These are phyloP conservation scores for Ascochyta clinopodiicola DNA, from an alignment of 2,329 filamentous ascomycete genomes.

Conservation along the genomic window DNA sequence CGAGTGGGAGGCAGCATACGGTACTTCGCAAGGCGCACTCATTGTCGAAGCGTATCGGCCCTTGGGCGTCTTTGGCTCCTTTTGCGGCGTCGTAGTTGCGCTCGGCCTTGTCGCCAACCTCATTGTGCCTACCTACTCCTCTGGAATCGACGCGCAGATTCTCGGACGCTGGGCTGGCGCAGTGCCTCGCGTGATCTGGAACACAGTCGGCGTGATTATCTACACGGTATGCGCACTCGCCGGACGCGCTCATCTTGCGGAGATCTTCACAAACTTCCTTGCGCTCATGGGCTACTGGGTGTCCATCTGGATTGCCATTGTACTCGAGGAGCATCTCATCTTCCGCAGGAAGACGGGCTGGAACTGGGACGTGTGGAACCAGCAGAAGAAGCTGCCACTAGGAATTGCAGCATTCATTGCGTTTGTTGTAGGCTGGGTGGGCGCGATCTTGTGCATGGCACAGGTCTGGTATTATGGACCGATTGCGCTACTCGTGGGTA, in stretches of 20 bases:
- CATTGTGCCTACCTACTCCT: constrained; percentile 67
- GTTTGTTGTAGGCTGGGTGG: constrained; percentile 70
- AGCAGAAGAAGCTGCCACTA: constrained; percentile 64
- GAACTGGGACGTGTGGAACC: constrained; percentile 68
- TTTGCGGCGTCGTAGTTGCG: constrained; percentile 70
- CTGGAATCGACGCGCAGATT: constrained; percentile 72
- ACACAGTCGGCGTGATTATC: constrained; percentile 66
- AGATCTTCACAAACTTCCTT: constrained; percentile 73
- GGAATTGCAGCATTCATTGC: constrained; percentile 67
- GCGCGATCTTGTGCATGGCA: constrained; percentile 71
- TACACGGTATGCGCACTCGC: constrained; percentile 70
- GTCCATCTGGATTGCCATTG: constrained; percentile 68
- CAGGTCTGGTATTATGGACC: constrained; percentile 74
- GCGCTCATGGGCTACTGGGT: constrained; percentile 76
- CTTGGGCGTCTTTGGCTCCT: constrained; percentile 68
- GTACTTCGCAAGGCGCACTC: constrained; percentile 66
- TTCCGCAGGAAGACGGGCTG: constrained; percentile 63
- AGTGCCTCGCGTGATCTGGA: constrained; percentile 71
- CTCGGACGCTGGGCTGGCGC: constrained; percentile 64
- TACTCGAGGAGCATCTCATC: constrained; percentile 67
- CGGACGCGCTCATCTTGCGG: constrained; percentile 65
- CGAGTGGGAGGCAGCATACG: constrained; percentile 65
- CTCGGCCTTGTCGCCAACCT: constrained; percentile 71
- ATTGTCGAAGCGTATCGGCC: constrained; percentile 68
- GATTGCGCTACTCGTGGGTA: constrained; percentile 63